Evolutionary conservation across 768 basidiomycete genomes (phyloP), one percentile per base, ranked within the genome.

Genomic region (Plicaturopsis crispa): DNA sequence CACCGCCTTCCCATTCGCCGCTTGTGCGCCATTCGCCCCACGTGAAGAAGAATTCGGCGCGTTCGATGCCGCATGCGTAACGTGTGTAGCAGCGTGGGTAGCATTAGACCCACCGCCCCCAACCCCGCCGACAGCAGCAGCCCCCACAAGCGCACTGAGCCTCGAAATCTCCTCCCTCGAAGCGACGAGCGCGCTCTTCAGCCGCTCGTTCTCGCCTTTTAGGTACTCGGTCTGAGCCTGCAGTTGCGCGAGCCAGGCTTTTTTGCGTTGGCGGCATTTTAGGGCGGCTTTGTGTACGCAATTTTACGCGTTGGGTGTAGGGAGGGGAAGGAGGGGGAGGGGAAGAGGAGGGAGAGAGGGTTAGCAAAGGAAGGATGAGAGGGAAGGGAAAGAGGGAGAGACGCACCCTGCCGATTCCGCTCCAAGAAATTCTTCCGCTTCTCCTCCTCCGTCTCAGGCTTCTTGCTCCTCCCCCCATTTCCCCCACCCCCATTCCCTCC

Each of bases 191-290:
- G 91, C 91, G 6, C 77, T 71, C 22, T 87, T 83, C 18, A 99
- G 78, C 17, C 89, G 80, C 58, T 98, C 94, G 62, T 99, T 99
- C 63, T 99, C 96, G 47, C 83, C 79, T n/a, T 73, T 68, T 28
- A 99, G 75, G 48, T 69, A 86, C 56, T 99, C 96, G 61, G 94
- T 91, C 53, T 93, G 93, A 28, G 83, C 78, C 60, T 99, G 96
- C 13, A 99, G 70, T 45, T 87, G 82, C 20, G 80, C 73, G 11
- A 98, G 75, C 96, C 96, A 99, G 4, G 91, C 91, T 61, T 99
- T 99, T 65, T 99, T 99, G 42, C 96, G 85, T 56, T 99, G 96
- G 24, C 96, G 90, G 62, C 96, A 99, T 65, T 98, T 98, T 48
- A 98, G 78, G 5, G 96, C 96, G 44, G 96, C 94, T 97, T n/a